Evolutionary conservation across 768 basidiomycete genomes (phyloP).

Genomic region (Tylopilus sp.): DNA sequence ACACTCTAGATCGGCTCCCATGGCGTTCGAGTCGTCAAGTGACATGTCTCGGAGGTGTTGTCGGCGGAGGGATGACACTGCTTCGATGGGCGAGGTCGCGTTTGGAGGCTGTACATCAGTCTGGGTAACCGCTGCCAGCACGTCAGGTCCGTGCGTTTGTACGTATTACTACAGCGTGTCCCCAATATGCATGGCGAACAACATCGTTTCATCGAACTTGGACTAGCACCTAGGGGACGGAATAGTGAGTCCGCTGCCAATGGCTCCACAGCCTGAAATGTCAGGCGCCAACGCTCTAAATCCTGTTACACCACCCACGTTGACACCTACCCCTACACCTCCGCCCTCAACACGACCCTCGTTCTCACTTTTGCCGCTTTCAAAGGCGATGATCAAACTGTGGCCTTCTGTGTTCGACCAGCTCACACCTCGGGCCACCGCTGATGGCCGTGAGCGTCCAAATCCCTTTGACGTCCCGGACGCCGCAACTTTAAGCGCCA

Average conservation of each 20-base stretch:
- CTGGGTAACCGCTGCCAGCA: background rate
- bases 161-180: constrained; percentile 1
- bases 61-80: constrained; percentile 52
- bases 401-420: constrained; percentile 59
- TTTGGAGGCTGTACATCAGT: constrained; percentile 25
- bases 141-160: constrained; percentile 10
- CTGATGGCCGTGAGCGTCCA: constrained; percentile 40
- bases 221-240: constrained; percentile 1
- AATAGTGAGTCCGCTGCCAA: constrained; percentile 6
- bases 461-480: constrained; percentile 63
- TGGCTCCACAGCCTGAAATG: constrained; percentile 13
- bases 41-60: constrained; percentile 50
- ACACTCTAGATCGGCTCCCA: constrained; percentile 51
- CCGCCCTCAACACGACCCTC: constrained; percentile 18
- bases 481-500: constrained; percentile 28
- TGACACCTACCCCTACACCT: background rate
- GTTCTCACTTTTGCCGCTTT: constrained; percentile 23
- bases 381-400: constrained; percentile 58
- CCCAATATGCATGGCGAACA: background rate
- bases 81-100: constrained; percentile 38
- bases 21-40: constrained; percentile 47
- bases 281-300: constrained; percentile 8
- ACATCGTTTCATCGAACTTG: constrained; percentile 1
- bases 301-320: constrained; percentile 8
- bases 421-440: constrained; percentile 54